Evolutionary conservation across 495 filamentous ascomycete genomes (phyloP), one percentile per base, ranked within the genome.

Genomic region (Pyrenopolyporus hunteri): DNA sequence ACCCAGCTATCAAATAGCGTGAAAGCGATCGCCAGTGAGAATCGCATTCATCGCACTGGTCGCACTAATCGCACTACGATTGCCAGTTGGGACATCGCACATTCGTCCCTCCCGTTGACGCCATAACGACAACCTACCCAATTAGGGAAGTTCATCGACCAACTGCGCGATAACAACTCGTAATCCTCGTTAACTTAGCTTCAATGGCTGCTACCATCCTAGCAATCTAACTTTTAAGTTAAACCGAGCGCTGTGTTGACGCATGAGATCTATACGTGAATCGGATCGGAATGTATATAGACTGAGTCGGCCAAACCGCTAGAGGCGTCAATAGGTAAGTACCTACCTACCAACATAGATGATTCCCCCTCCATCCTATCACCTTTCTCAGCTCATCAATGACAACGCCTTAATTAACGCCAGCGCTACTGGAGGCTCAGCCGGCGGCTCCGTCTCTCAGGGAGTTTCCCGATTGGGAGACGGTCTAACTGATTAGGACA

Each of bases 391-490:
- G n/a, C n/a, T n/a, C n/a, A n/a, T n/a, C 11, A 32, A 23, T 47
- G 48, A 48, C 54, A 57, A 40, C 54, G 54, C 32, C 44, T n/a
- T 45, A 28, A 46, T 48, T 33, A 32, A 35, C 23, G 32, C 32
- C 20, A 31, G 28, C 19, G 36, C 45, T 29, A 29, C 45, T 26
- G 14, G 26, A 42, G 33, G 42, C 55, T 42, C n/a, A 36, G 28
- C 35, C 35, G 26, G 55, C 19, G 44, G 13, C n/a, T 48, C 33
- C 45, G 16, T 35, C 5, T 19, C 29, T 20, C 29, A 26, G 14
- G 29, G 20, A 60, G 48, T 53, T 53, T 19, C 57, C 57, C 46
- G 47, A 36, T 53, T 14, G 23, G 57, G 48, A 53, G 22, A 53
- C 23, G 29, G 42, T 32, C 25, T 37, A 31, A 31, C 39, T 13